Conservation (phyloP, 116 monocot species). For the Thalassia testudinum region DNA sequence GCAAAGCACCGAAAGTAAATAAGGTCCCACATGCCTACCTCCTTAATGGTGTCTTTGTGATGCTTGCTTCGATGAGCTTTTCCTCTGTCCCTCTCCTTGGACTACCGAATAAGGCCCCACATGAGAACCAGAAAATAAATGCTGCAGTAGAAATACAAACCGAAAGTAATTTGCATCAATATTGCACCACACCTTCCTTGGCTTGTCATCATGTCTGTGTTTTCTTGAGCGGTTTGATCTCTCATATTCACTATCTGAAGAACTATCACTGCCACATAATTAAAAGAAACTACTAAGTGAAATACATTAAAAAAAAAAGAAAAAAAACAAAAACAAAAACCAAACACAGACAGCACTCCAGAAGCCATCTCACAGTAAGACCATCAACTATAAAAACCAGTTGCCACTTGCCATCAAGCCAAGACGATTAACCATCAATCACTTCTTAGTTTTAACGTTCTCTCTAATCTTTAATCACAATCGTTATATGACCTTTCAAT, state of each 20-base stretch:
- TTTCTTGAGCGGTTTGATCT: slow-evolving; percentile 30
- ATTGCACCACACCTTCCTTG: slow-evolving; percentile 37
- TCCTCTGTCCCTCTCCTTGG: slow-evolving; percentile 38
- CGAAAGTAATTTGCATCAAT: background rate
- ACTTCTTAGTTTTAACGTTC: no score
- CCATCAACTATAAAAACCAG: no score
- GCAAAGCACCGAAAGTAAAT: no score
- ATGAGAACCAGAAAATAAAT: slow-evolving; percentile 2
- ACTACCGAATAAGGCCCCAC: slow-evolving; percentile 10
- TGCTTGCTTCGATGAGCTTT: slow-evolving; percentile 29
- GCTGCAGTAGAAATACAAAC: background rate
- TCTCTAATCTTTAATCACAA: no score
- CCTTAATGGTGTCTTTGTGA: slow-evolving; percentile 31
- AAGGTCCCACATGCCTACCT: slow-evolving; percentile 22
- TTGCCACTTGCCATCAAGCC: no score
- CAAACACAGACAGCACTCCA: no score
- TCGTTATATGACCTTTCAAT: no score
- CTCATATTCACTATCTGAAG: slow-evolving; percentile 38
- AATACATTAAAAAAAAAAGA: background rate
- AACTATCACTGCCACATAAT: slow-evolving; percentile 16
- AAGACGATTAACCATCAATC: no score
- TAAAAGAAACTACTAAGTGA: background rate
- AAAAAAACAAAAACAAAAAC: no score
- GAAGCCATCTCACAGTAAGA: no score
- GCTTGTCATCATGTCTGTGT: slow-evolving; percentile 29